Base-by-base conservation (phyloP, 805 yeast genomes). In the Ogataea methylovora region DNA sequence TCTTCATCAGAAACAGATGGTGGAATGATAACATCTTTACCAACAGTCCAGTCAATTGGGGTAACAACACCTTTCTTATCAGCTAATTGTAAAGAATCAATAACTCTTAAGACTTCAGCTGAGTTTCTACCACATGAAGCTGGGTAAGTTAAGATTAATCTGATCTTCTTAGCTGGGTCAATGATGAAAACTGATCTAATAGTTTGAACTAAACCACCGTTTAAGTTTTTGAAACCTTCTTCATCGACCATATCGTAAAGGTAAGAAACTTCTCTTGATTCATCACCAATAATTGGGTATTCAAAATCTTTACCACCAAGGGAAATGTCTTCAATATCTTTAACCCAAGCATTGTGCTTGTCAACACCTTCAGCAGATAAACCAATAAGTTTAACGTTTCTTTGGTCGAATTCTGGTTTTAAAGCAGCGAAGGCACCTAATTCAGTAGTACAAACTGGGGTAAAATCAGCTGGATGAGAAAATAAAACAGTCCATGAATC, bases 401-500 rank as follows among this genome's bases (percentile, higher is more conserved):
- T 78, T 63, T 80, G 69, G 54, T 79, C 77, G 52, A 87, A 87
- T 61, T 87, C 95, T 36, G 87, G 85, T 67, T 85, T 84, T 63
- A 86, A 74, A 51, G 78, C 73, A 44, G 95, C 87, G 52, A 87
- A 88, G 15, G 95, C 95, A 48, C 96, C 95, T 55, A 87, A 72
- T 68, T 87, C 97, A 37, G 96, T 87, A 53, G 96, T 88, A 64
- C 97, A 87, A 36, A 87, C 95, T 31, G 97, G 97, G 14, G 97
- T 87, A 71, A 85, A 88, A 61, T 87, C 97, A 36, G 87, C 95
- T 42, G 97, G 97, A 62, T 87, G 97, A 18, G 94, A 84, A 66
- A 87, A 87, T 53, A 87, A 69, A 33, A 87, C 79, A 31, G 80
- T 78, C 97, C 97, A 87, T 30, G 79, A 73, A 63, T 82, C 76